Conservation (phyloP, 768 basidiomycete genomes). For the Rhodosporidiobolus odoratus region DNA sequence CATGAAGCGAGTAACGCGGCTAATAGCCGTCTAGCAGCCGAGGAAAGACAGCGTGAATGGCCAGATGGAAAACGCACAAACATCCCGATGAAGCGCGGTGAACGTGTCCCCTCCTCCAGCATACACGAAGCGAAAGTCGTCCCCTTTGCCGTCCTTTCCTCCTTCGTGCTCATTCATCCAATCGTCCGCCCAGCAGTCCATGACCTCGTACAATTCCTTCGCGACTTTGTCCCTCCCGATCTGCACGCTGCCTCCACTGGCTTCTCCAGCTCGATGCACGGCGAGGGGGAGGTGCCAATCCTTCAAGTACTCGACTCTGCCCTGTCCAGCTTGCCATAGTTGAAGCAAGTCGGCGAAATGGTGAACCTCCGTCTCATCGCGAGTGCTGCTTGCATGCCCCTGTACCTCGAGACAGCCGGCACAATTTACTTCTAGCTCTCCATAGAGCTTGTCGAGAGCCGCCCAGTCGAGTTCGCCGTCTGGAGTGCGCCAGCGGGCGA, state of each 20-base stretch:
- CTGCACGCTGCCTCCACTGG: neutral
- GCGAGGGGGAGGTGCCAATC: conserved; percentile 36
- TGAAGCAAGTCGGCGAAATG: conserved; percentile 1
- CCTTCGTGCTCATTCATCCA: conserved; percentile 39
- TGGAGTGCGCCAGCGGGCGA: neutral
- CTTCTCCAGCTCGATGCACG: neutral
- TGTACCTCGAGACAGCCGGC: too few species aligned
- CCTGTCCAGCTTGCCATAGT: conserved; percentile 6
- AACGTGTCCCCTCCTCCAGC: conserved; percentile 33
- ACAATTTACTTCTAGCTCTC: neutral
- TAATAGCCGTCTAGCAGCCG: too few species aligned
- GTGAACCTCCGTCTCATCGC: neutral
- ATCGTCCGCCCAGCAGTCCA: conserved; percentile 34
- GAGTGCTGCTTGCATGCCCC: neutral
- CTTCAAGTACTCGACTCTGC: neutral
- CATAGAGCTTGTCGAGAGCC: neutral
- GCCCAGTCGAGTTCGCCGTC: neutral
- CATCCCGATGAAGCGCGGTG: conserved; percentile 39
- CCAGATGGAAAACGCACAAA: conserved; percentile 22
- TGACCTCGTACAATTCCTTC: conserved; percentile 25
- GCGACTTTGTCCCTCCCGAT: neutral
- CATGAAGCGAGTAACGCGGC: neutral
- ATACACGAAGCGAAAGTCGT: conserved; percentile 42
- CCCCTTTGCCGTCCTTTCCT: conserved; percentile 1
- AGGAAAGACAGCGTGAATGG: neutral